Base-by-base conservation (phyloP, 495 filamentous ascomycete genomes). In the Penicillium fimorum region DNA sequence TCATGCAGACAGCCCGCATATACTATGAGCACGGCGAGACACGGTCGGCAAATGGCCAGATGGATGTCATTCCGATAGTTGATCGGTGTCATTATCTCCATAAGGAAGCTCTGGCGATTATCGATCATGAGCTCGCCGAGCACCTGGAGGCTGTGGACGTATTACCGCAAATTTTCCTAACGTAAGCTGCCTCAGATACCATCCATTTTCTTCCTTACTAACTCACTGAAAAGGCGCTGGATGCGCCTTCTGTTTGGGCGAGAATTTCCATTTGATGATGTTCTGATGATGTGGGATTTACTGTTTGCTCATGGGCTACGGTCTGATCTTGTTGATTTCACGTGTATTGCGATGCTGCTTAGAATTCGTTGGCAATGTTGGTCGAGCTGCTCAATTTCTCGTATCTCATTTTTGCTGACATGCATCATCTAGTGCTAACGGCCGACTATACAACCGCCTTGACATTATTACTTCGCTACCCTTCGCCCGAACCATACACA, bases 81-180 rank as follows among this genome's bases (percentile, higher is more conserved):
- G 82, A 85, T 58, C 84, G 90, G 58, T 95, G 91, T 70, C 80
- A 87, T 64, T 81, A 89, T 58, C 92, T 99, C 45, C 91, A 96
- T 64, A 85, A 93, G 60, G 79, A 89, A 37, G 83, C 87, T 50
- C 72, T 99, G 48, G 82, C 83, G 60, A 84, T 83, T 47, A 79
- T 90, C 13, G 94, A 99, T 65, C 83, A 87, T 42, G 87, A 89
- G 64, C 80, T 99, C 33, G 89, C 91, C 5, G 80, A 81, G 38
- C 93, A 96, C 66, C 75, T 99, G 25, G 86, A 84, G 51, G 82
- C 84, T 46, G 86, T 96, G 37, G 92, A 97, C 47, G 85, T 99
- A 57, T 70, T 97, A n/a, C 95, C 94, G 3, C 94, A 99, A 59
- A 88, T 99, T 44, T 99, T 97, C 67, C 72, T 98, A 32, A 96